These are phyloP conservation scores for Zizania latifolia DNA, from an alignment of 176 grass and related monocot species.

Conservation along the genomic window DNA sequence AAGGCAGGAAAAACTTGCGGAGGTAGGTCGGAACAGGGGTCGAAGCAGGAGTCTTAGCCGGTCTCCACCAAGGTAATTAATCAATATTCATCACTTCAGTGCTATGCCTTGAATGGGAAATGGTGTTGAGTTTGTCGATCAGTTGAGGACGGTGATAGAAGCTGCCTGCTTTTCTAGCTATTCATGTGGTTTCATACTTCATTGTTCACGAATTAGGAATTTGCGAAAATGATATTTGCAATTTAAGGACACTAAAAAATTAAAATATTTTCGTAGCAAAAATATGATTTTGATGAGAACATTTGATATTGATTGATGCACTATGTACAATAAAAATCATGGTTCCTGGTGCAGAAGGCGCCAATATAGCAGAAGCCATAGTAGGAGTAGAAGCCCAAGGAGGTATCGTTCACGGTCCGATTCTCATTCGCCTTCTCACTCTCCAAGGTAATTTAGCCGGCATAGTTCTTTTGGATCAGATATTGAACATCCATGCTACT, in stretches of 20 bases:
- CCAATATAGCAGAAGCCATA: conserved; percentile 64
- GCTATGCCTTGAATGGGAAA: neutral
- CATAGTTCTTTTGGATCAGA: neutral
- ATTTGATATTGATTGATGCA: neutral
- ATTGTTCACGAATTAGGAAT: neutral
- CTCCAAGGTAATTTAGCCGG: conserved; percentile 53
- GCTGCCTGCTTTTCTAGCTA: neutral
- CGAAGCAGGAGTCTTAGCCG: conserved; percentile 57
- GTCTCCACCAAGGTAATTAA: conserved; percentile 81
- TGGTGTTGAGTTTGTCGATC: neutral
- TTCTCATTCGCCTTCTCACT: conserved; percentile 61
- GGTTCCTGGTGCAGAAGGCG: conserved; percentile 47
- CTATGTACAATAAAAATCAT: conserved; percentile 2
- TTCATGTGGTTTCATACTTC: neutral
- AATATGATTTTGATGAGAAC: neutral
- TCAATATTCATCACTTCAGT: neutral
- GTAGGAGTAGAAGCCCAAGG: conserved; percentile 67
- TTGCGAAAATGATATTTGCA: neutral
- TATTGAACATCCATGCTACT: neutral
- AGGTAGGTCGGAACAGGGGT: conserved; percentile 63
- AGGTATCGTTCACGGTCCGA: conserved; percentile 41
- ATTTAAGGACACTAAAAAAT: neutral
- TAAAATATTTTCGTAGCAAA: neutral
- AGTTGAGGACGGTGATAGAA: neutral
- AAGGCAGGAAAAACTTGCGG: conserved; percentile 80